Percentiles rank a stretch among this genome's conserved stretches.
These are phyloP conservation scores for Dioscorea dumetorum DNA, from an alignment of 106 monocot genomes.

Conservation along the genomic window DNA sequence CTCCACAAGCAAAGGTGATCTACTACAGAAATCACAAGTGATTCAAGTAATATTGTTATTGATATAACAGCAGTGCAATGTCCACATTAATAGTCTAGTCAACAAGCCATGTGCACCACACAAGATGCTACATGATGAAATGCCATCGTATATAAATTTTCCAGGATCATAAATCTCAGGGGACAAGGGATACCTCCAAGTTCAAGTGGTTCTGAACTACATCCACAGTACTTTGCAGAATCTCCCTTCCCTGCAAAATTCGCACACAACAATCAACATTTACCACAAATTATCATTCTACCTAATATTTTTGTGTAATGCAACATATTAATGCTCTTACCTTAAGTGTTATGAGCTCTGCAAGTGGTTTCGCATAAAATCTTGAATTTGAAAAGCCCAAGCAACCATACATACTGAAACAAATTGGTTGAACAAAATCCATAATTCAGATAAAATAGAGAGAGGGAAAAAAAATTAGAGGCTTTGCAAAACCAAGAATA, in stretches of 20 bases:
- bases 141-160: too few species aligned
- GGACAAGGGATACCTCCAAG: conserved; percentile 55
- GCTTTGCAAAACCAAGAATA: neutral
- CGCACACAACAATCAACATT: conserved; percentile 6
- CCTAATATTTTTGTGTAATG: neutral
- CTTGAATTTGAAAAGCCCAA: conserved; percentile 94
- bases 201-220: conserved; percentile 91
- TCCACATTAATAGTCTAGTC: too few species aligned
- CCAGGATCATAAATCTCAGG: too few species aligned
- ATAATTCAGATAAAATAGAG: neutral
- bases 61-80: too few species aligned
- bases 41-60: too few species aligned
- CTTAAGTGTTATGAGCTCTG: conserved; percentile 91
- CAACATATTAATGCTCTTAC: conserved; percentile 24
- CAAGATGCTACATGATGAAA: too few species aligned
- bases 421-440: conserved; percentile 5
- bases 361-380: conserved; percentile 96
- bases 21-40: too few species aligned
- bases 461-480: neutral
- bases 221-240: conserved; percentile 95
- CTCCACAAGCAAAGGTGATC: too few species aligned
- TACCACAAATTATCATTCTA: neutral
- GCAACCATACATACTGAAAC: conserved; percentile 94
- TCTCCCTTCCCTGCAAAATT: conserved; percentile 77
- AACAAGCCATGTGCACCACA: too few species aligned